A percentile compares a stretch with the other conserved stretches of the same genome.
Conservation (phyloP, 2,329 filamentous ascomycete genomes). For the Penicillium sp. region DNA sequence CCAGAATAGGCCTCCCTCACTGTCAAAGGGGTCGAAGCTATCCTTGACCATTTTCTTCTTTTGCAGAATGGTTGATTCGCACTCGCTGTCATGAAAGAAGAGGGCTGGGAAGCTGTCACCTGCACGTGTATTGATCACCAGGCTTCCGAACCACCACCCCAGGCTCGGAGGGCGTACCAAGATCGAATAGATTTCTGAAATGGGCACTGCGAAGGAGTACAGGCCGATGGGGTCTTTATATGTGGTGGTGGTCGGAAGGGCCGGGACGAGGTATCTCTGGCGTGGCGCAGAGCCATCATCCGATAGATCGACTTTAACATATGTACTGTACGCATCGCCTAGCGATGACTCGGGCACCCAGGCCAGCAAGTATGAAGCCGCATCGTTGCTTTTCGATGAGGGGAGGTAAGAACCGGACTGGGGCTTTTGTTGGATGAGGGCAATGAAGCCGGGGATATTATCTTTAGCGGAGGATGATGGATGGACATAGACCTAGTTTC, state of each 20-base stretch:
- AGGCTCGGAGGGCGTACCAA: slow-evolving; percentile 87
- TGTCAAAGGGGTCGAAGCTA: slow-evolving; percentile 86
- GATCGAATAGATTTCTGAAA: slow-evolving; percentile 87
- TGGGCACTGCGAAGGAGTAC: slow-evolving; percentile 88
- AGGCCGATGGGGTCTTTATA: slow-evolving; percentile 70
- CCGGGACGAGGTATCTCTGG: slow-evolving; percentile 87
- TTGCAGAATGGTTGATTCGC: slow-evolving; percentile 90
- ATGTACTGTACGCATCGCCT: slow-evolving; percentile 81
- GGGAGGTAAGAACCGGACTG: slow-evolving; percentile 42
- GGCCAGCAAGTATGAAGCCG: slow-evolving; percentile 78
- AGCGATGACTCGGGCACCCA: slow-evolving; percentile 91
- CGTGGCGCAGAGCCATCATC: slow-evolving; percentile 77
- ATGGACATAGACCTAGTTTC: slow-evolving; percentile 81
- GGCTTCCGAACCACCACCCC: slow-evolving; percentile 97
- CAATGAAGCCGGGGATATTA: slow-evolving; percentile 92
- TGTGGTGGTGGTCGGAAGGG: slow-evolving; percentile 79
- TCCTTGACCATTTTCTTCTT: slow-evolving; percentile 83
- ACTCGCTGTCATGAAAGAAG: slow-evolving; percentile 98
- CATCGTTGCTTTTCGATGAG: slow-evolving; percentile 45
- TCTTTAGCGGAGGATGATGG: slow-evolving; percentile 90
- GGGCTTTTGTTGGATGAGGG: slow-evolving; percentile 84
- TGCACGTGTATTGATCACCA: slow-evolving; percentile 86
- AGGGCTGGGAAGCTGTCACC: slow-evolving; percentile 93
- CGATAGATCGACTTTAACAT: slow-evolving; percentile 91
- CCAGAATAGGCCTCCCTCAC: slow-evolving; percentile 83